phyloP scores from a whole-genome alignment of 495 filamentous ascomycete genomes.

The Neurospora discreta region DNA sequence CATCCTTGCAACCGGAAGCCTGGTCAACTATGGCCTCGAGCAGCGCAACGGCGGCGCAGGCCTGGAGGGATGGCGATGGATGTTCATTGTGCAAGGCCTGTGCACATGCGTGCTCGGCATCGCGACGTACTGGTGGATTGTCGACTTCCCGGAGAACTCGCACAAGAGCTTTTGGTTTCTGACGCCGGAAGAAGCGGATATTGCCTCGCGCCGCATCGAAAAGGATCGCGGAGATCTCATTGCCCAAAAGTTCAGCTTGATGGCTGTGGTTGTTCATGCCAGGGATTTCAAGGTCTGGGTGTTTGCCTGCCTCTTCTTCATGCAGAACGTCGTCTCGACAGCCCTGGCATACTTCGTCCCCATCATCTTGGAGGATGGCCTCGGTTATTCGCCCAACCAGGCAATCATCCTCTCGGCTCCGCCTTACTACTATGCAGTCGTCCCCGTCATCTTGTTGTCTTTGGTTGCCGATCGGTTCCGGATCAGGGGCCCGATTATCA shows the following conservation, averaged over 20 bases:
- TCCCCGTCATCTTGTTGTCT: conserved; percentile 61
- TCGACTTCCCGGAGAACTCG: conserved; percentile 66
- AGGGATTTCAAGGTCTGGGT: conserved; percentile 61
- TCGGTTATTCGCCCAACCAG: conserved; percentile 56
- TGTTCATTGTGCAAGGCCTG: conserved; percentile 57
- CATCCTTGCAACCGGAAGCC: conserved; percentile 56
- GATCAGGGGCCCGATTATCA: conserved; percentile 56
- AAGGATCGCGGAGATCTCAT: conserved; percentile 56
- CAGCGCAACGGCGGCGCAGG: conserved; percentile 47
- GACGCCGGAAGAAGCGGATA: conserved; percentile 41
- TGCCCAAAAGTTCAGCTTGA: conserved; percentile 48
- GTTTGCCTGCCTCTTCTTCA: conserved; percentile 62
- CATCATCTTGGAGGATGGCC: conserved; percentile 58
- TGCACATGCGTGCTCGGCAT: conserved; percentile 56
- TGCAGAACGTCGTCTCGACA: conserved; percentile 61
- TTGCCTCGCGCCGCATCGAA: conserved; percentile 48
- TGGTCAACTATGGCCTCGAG: conserved; percentile 65
- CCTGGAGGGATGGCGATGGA: conserved; percentile 65
- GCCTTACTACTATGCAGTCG: conserved; percentile 65
- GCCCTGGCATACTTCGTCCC: conserved; percentile 60
- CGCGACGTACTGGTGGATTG: conserved; percentile 67
- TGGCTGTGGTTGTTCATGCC: conserved; percentile 48
- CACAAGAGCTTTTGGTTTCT: conserved; percentile 53
- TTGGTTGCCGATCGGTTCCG: conserved; percentile 53
- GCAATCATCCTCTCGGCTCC: conserved; percentile 64